Percentiles rank a stretch among this genome's conserved stretches.
These are phyloP conservation scores for Pseudogymnoascus sp. DNA, from an alignment of 2,329 filamentous ascomycete species.

Conservation along the genomic window DNA sequence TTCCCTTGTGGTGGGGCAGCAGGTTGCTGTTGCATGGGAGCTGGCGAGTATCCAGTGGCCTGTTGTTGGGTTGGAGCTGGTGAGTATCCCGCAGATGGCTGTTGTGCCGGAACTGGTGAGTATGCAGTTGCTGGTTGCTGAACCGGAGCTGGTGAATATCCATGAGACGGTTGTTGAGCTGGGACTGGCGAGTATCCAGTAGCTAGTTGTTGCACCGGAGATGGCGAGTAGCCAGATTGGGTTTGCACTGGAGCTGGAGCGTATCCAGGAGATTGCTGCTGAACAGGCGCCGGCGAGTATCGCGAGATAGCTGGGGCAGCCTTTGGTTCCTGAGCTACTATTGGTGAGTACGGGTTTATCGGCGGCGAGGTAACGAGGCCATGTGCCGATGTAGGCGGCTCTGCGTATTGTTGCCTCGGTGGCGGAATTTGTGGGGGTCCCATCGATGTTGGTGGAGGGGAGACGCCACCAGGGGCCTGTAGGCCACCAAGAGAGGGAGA, in stretches of 20 bases:
- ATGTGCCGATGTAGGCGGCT: slow-evolving; percentile 13
- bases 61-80: slow-evolving; percentile 26
- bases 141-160: slow-evolving; percentile 14
- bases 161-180: slow-evolving; percentile 13
- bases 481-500: slow-evolving; percentile 18
- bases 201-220: slow-evolving; percentile 34
- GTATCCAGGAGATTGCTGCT: slow-evolving; percentile 14
- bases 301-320: slow-evolving; percentile 18
- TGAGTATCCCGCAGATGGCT: slow-evolving; percentile 22
- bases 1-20: not conserved
- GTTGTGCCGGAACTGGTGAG: slow-evolving; percentile 44
- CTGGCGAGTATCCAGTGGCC: slow-evolving; percentile 52
- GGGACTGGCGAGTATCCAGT: not conserved
- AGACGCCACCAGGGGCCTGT: slow-evolving; percentile 18
- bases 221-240: slow-evolving; percentile 52
- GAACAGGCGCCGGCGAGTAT: not conserved
- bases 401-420: slow-evolving; percentile 12
- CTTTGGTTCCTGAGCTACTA: slow-evolving; percentile 10
- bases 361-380: slow-evolving; percentile 26
- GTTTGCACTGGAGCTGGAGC: slow-evolving; percentile 23
- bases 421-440: slow-evolving; percentile 15
- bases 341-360: slow-evolving; percentile 25
- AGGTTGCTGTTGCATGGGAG: slow-evolving; percentile 34
- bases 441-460: slow-evolving; percentile 13
- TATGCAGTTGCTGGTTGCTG: slow-evolving; percentile 43